Evolutionary conservation across 495 filamentous ascomycete genomes (phyloP).

Genomic region (Lichina pygmaea): DNA sequence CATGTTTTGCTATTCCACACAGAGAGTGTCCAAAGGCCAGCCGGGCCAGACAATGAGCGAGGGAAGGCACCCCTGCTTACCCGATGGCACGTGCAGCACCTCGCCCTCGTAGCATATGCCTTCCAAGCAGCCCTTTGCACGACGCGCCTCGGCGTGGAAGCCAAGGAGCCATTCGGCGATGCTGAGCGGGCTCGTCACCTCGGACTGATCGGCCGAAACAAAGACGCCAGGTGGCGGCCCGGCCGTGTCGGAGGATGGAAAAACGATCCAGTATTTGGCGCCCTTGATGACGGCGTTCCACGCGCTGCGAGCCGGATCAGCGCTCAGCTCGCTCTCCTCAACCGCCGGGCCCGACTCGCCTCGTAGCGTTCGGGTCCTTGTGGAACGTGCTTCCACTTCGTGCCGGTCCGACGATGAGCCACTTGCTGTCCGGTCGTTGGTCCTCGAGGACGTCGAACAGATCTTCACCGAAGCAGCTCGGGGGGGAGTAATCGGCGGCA

Average conservation of each 20-base stretch:
- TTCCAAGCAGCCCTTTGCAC: conserved; percentile 53
- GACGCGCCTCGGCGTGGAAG: conserved; percentile 72
- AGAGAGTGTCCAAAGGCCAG: neutral
- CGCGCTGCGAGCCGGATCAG: conserved; percentile 26
- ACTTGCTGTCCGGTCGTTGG: conserved; percentile 65
- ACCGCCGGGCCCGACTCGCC: neutral
- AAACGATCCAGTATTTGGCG: conserved; percentile 97
- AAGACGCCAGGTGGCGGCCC: conserved; percentile 66
- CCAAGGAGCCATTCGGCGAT: conserved; percentile 87
- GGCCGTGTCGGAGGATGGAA: conserved; percentile 35
- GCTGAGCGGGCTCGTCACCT: conserved; percentile 82
- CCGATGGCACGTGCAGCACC: conserved; percentile 65
- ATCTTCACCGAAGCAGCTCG: conserved; percentile 68
- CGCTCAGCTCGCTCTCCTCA: neutral
- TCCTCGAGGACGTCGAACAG: conserved; percentile 59
- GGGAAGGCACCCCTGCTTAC: neutral
- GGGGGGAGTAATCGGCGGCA: conserved; percentile 50
- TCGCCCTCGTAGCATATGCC: conserved; percentile 73
- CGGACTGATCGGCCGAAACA: conserved; percentile 73
- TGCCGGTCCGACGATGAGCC: conserved; percentile 80
- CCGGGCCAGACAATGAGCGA: neutral
- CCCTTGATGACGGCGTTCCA: conserved; percentile 91
- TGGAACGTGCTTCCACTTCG: conserved; percentile 89
- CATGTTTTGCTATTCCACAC: too few relatives aligned
- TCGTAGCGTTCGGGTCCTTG: conserved; percentile 49